These are phyloP conservation scores for Ascochyta fabae DNA, from an alignment of 2,329 filamentous ascomycete species.

Conservation along the genomic window DNA sequence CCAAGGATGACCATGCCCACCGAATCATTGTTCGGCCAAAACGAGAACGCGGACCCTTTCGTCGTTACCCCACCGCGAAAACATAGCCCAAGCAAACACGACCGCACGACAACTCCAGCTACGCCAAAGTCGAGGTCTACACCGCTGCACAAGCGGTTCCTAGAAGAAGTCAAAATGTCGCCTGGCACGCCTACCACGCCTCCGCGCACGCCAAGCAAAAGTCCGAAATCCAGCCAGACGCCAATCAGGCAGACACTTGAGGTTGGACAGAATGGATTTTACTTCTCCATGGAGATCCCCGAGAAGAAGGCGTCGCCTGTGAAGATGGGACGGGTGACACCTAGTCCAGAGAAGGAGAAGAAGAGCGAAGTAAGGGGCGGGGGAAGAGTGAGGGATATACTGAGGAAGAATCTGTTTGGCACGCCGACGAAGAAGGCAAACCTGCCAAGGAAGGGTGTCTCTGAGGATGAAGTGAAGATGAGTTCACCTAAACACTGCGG, in stretches of 20 bases:
- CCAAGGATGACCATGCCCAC: conserved; percentile 7
- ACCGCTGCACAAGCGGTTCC: conserved; percentile 23
- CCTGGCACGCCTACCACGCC: conserved; percentile 18
- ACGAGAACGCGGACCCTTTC: conserved; percentile 10
- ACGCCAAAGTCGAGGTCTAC: conserved; percentile 13
- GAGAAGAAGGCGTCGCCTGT: conserved; percentile 17
- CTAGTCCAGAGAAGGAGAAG: conserved; percentile 13
- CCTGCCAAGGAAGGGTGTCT: not conserved
- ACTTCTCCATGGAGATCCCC: conserved; percentile 30
- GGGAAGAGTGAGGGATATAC: conserved; percentile 11
- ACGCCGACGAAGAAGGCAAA: conserved; percentile 13
- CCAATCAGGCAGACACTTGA: conserved; percentile 21
- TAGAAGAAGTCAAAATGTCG: conserved; percentile 26
- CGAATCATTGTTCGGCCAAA: not conserved
- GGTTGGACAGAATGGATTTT: conserved; percentile 28
- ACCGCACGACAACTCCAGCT: not conserved
- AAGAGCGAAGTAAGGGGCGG: not conserved
- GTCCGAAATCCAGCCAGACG: conserved; percentile 2
- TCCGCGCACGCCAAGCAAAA: conserved; percentile 20
- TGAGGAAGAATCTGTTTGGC: conserved; percentile 13
- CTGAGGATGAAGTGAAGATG: not conserved
- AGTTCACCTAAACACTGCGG: not conserved
- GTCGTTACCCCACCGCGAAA: conserved; percentile 13
- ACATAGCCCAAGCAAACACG: not conserved
- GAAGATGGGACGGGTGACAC: not conserved